Evolutionary conservation across 2,329 filamentous ascomycete genomes (phyloP), one percentile per base, ranked within the genome.

Genomic region (Paecilomyces niveus): DNA sequence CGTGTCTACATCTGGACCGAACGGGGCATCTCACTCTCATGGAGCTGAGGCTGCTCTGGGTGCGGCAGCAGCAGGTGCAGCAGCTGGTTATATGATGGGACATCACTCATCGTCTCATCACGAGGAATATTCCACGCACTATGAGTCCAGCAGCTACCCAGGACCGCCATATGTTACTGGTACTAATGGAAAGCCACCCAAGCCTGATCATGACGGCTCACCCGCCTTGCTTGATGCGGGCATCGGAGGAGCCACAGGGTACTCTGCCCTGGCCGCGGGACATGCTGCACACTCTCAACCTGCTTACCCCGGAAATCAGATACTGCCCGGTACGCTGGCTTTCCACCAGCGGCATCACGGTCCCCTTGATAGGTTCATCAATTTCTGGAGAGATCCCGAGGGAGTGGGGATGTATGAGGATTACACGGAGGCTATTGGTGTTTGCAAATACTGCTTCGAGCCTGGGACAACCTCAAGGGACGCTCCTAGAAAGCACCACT

Each of bases 371-470:
- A 80, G 76, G 54, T 76, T 86, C 31, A 76, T 84, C 45, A 82
- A 83, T 65, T 87, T 81, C 76, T 86, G 81, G 82, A 84, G 79
- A 67, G 85, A 83, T 61, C 79, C 84, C 1, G 84, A 87, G 61
- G 85, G 84, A n/a, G 83, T 87, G 0, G 80, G 79, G 18, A 81
- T 82, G 67, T 87, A 85, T 74, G 85, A 88, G 69, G 84, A 87
- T 67, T 88, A 88, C 65, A 87, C 85, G 1, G 84, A 88, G 70
- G 81, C 83, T 59, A 87, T 86, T 64, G 85, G 85, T 22, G 81
- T 87, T 2, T 88, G 85, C 73, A 84, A 81, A 62, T 76, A 85
- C 64, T 88, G 85, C 68, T 88, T 88, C 65, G 84, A 86, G 60
- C 84, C 85, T 6, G 77, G 80, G 8, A 82, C 81, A 15, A 80